These are phyloP conservation scores for Xylaria sp. DNA, from an alignment of 2,329 filamentous ascomycete genomes.

Conservation along the genomic window DNA sequence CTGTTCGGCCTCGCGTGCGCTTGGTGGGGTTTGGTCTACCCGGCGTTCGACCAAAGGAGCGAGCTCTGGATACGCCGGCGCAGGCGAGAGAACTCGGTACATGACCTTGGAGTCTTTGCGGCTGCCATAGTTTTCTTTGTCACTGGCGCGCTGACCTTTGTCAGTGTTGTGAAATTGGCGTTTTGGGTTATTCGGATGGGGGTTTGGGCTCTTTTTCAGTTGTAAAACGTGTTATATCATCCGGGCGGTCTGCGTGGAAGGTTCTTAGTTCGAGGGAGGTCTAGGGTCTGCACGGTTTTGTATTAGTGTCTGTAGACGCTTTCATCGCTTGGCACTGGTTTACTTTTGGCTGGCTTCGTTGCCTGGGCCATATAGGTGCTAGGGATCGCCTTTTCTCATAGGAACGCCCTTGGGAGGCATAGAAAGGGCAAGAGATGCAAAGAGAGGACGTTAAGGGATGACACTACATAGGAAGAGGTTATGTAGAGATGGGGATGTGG, in stretches of 20 bases:
- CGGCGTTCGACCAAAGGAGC: slow-evolving; percentile 45
- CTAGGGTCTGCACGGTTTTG: neutral
- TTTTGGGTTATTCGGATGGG: slow-evolving; percentile 34
- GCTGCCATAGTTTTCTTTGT: slow-evolving; percentile 40
- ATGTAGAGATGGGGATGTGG: neutral
- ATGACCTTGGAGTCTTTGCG: slow-evolving; percentile 40
- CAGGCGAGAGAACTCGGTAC: slow-evolving; percentile 41
- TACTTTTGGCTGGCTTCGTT: no score
- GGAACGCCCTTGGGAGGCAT: no score
- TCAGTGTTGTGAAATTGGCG: slow-evolving; percentile 26
- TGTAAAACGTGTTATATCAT: neutral
- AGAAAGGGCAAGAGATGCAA: no score
- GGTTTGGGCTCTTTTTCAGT: slow-evolving; percentile 29
- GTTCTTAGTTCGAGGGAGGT: neutral
- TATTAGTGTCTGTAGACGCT: no score
- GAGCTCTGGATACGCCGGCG: slow-evolving; percentile 43
- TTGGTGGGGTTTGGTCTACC: slow-evolving; percentile 44
- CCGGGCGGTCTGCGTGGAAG: neutral
- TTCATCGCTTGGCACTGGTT: no score
- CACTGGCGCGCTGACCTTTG: slow-evolving; percentile 29
- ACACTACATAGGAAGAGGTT: neutral
- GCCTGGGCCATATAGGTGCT: no score
- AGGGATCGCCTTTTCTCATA: no score
- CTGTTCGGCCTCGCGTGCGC: slow-evolving; percentile 39
- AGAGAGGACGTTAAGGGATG: neutral